Conservation (phyloP, 352 stramenopile genomes). For the Globisporangium ultimum region DNA sequence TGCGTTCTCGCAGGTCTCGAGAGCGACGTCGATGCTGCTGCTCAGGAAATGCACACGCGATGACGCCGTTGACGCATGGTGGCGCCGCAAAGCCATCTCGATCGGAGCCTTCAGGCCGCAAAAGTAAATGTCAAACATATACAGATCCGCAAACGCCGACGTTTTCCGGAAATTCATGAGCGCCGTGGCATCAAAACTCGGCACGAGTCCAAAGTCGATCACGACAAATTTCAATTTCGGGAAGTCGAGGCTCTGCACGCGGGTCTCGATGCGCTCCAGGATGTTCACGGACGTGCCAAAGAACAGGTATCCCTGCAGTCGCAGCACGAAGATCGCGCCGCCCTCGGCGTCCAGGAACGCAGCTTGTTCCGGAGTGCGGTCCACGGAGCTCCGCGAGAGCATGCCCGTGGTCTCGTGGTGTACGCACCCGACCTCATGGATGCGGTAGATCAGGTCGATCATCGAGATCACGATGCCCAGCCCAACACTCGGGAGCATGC, state of each 20-base stretch:
- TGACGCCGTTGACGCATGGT: conserved; percentile 40
- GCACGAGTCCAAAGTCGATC: conserved; percentile 79
- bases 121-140: conserved; percentile 79
- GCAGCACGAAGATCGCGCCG: conserved; percentile 64
- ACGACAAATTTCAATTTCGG: conserved; percentile 59
- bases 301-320: conserved; percentile 77
- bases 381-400: conserved; percentile 60
- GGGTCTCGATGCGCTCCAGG: conserved; percentile 68
- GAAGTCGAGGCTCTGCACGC: conserved; percentile 56
- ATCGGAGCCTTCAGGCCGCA: conserved; percentile 57
- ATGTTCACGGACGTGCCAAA: conserved; percentile 83
- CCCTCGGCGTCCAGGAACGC: conserved; percentile 51
- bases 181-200: conserved; percentile 72
- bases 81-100: conserved; percentile 41
- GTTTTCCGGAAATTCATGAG: conserved; percentile 75
- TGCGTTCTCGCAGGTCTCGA: conserved; percentile 67
- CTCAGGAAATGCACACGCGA: conserved; percentile 43
- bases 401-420: conserved; percentile 70
- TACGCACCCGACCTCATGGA: conserved; percentile 74
- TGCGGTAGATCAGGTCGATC: conserved; percentile 74
- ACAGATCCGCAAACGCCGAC: conserved; percentile 53
- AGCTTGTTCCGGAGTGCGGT: conserved; percentile 59
- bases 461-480: conserved; percentile 80
- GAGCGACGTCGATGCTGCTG: conserved; percentile 47
- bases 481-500: conserved; percentile 69